These are phyloP conservation scores for Rhizomucor miehei DNA, from an alignment of 371 early-diverging fungal species.

Conservation along the genomic window DNA sequence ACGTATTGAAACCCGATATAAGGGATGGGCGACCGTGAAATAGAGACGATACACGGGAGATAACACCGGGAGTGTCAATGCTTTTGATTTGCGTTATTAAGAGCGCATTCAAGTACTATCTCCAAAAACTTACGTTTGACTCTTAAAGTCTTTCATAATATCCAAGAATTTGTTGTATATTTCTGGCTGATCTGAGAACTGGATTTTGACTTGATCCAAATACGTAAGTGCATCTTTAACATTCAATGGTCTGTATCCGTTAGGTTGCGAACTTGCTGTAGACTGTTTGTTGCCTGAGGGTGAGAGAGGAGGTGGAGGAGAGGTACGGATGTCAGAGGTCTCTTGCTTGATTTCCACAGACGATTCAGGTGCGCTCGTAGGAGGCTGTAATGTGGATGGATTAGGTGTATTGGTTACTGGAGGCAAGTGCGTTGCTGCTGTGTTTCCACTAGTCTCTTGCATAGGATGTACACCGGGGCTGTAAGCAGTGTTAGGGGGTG, in stretches of 20 bases:
- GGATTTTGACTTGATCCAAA: conserved; percentile 95
- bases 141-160: conserved; percentile 99
- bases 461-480: too few species aligned
- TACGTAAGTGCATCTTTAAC: conserved; percentile 95
- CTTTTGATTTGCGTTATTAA: conserved; percentile 23
- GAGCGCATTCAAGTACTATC: background rate
- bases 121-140: conserved; percentile 72
- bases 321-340: too few species aligned
- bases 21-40: conserved; percentile 93
- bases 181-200: conserved; percentile 90
- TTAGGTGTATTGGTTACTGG: too few species aligned
- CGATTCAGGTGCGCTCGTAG: too few species aligned
- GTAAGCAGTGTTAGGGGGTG: too few species aligned
- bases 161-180: conserved; percentile 98
- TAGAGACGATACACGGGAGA: conserved; percentile 92
- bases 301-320: too few species aligned
- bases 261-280: background rate
- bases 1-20: conserved; percentile 98
- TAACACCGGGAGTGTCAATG: conserved; percentile 98
- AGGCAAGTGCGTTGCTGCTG: too few species aligned
- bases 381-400: too few species aligned
- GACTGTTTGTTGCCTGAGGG: too few species aligned
- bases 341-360: too few species aligned
- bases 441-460: too few species aligned
- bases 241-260: conserved; percentile 48